Base-by-base conservation (phyloP, 2,329 filamentous ascomycete genomes). In the Neonectria sp. region DNA sequence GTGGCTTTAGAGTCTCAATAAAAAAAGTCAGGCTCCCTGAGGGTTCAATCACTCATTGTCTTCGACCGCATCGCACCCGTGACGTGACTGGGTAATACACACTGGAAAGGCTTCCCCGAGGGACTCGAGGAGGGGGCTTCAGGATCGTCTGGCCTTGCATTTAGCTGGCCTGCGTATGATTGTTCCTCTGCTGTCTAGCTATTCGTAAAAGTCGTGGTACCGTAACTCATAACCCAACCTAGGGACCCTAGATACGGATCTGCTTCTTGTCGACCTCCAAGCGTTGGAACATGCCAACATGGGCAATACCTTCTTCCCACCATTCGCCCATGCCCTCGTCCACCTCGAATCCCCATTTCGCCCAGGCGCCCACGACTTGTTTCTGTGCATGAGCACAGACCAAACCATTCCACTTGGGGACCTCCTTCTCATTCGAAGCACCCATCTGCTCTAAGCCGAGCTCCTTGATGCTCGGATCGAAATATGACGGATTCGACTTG, bases 221-320 rank as follows among this genome's bases (percentile, higher is more conserved):
- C 43, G 40, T 57, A 59, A 40, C 53, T 57, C 43, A 40, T 46
- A 17, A 52, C 31, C 31, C 46, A 40, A 57, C 46, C 48, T 29
- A 57, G 45, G 58, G 48, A 45, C 49, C 63, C 64, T 72, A 80
- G 45, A 77, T 73, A 33, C 68, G 74, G 51, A 76, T 70, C 40
- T 72, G 59, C 61, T 77, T 72, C 46, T 75, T 69, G 21, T 63
- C 68, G 4, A 84, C 68, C 4, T 83, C 76, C 31, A 90, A 67
- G 37, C 88, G 82, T 70, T 80, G 75, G 70, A 89, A 97, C 95
- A 98, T 97, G 67, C 93, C 95, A 21, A 97, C 86, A 83, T 97
- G 94, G 71, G 88, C 85, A 61, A 97, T 95, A 4, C 92, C 93
- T 76, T 96, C 94, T 79, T 98, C 95, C 68, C 86, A 85, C 94